Base-by-base conservation (phyloP, 495 filamentous ascomycete species). In the Astrothelium subdiscretum region DNA sequence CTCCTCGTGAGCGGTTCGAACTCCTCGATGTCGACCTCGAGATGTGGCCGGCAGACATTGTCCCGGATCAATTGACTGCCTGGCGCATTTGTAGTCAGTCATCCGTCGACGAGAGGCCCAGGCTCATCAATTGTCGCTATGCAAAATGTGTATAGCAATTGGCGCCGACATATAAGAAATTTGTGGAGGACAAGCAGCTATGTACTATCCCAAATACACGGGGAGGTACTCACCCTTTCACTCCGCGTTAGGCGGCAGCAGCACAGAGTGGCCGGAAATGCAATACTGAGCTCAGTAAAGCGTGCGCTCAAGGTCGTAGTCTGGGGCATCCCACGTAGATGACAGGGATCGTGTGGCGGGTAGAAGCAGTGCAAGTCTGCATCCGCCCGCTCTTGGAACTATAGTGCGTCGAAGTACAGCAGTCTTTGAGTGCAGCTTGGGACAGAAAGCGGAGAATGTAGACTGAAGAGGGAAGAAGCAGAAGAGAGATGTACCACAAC, bases 1-100 rank as follows among this genome's bases (percentile, higher is more conserved):
- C 48, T 54, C 72, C 81, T 77, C 78, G 63, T 76, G 75, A 64
- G 76, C 78, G 67, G 42, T 60, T 32, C 64, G 72, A 75, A 40
- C 67, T 76, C 68, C 73, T 67, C 83, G 85, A 70, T 83, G 80
- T 74, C 24, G 48, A 54, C 22, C 83, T 79, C 58, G 82, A 77
- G 65, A 77, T 60, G 38, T 76, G 71, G 67, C 75, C 75, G 8
- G 73, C 62, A 62, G 79, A 81, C 79, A 81, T 81, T 4, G 48
- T 54, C 48, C 29, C 24, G 48, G 48, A 26, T 54, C 48, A 54
- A 54, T 54, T 54, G 48, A 54, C 48, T 54, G 20, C 20, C 48
- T 54, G 48, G 20, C 24, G 48, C 48, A 8, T 11, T 29, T 29
- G 2, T 38, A 43, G 40, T 61, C 59, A 61, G 59, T 48, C 38